Evolutionary conservation across 2,329 filamentous ascomycete genomes (phyloP).

Genomic region (Colletotrichum sp.): DNA sequence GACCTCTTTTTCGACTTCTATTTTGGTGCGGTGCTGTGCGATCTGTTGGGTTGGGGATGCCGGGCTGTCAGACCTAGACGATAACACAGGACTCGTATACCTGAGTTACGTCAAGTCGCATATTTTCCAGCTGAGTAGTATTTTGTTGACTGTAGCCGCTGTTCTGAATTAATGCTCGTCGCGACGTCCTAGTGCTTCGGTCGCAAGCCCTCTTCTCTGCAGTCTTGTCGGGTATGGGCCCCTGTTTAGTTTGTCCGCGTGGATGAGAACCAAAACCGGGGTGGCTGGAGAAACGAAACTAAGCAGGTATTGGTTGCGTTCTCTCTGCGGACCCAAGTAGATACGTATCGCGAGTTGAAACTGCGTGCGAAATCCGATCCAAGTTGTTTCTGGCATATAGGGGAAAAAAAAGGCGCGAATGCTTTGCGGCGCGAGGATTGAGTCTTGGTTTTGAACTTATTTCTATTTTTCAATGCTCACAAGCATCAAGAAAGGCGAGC

Average conservation of each 20-base stretch:
- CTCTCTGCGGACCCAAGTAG: neutral
- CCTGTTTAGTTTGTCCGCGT: neutral
- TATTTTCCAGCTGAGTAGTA: neutral
- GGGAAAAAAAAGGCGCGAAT: neutral
- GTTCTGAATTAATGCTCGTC: neutral
- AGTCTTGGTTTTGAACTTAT: neutral
- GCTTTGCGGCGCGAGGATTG: neutral
- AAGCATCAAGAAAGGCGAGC: neutral
- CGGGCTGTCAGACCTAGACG: neutral
- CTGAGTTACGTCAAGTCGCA: neutral
- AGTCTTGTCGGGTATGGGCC: neutral
- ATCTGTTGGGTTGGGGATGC: neutral
- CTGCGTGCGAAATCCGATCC: neutral
- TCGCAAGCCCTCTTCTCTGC: neutral
- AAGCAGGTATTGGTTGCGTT: neutral
- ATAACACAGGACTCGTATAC: neutral
- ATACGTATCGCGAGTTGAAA: neutral
- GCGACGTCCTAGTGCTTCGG: neutral
- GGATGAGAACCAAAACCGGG: neutral
- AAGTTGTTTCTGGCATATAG: neutral
- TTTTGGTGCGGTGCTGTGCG: neutral
- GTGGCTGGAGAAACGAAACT: constrained; percentile 3
- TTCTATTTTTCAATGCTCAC: neutral
- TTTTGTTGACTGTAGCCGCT: neutral
- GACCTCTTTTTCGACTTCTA: neutral